Base-by-base conservation (phyloP, 768 basidiomycete species). In the Termitomyces heimii region DNA sequence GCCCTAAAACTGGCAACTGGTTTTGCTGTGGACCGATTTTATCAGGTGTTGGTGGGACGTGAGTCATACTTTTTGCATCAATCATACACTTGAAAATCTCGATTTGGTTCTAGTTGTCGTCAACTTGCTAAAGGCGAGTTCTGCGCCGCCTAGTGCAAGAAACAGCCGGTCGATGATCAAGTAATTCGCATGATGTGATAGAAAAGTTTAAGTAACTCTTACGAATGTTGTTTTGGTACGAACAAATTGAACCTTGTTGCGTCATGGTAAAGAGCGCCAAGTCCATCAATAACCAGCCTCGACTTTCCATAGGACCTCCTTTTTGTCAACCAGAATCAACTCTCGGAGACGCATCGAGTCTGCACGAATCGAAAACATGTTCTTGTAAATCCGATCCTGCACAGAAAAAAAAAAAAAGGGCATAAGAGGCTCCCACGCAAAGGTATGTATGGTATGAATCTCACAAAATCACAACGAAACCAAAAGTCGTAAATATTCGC, bases 11-110 rank as follows among this genome's bases (percentile, higher is more conserved):
- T 2, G 48, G 48, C 10, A 35, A 50, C 9, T 50, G 49, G 49
- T 26, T 55, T 18, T 66, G 65, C 42, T 66, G 65, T 45, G 65
- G 65, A 40, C 65, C 65, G 2, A 59, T 63, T 37, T 3, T 54
- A 13, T 4, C 16, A 10, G 56, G 26, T 10, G 51, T 64, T 20
- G 63, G 65, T 9, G 65, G 65, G 52, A 64, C 32, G 61, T 66
- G 35, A 60, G 61, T 53, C 14, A 5, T 37, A 34, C 7, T 9
- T 14, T 16, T 18, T 26, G 22, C 7, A 20, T 50, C 4, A 4
- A 50, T 35, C 16, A 6, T 37, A 18, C 34, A 28, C 4, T 3
- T 5, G 10, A 24, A 35, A 35, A 5, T 14, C 24, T 6, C 24
- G 4, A 4, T 9, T 10, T 26, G 10, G 24, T 10, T 26, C 16